Evolutionary conservation across 2,329 filamentous ascomycete species (phyloP), one percentile per base, ranked within the genome.

Genomic region (Geosmithia flava): DNA sequence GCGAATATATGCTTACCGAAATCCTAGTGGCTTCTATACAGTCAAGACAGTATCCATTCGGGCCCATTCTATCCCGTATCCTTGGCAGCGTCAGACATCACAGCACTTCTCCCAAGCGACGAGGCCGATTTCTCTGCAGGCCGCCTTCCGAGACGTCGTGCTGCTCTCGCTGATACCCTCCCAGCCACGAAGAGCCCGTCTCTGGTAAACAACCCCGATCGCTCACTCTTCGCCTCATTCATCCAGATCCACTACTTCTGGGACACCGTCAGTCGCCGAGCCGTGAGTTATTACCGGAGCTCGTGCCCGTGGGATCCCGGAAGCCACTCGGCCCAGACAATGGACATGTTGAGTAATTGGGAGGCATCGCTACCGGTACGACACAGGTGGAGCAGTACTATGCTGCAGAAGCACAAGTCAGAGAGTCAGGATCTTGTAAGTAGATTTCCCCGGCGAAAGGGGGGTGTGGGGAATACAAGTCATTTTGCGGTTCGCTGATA

Each of bases 11-110:
- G 41, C 41, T 20, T 6, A 19, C 19, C 13, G 20, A 11, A 20
- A 19, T 19, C 17, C 47, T n/a, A 76, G 72, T 79, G 75, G 75
- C 78, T 78, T 73, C 56, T 79, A 33, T 71, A 78, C 55, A 77
- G 70, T 53, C 75, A 79, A 54, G 75, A 79, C 51, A 76, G 75
- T 52, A 63, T 79, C 20, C 72, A 77, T 51, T 76, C 73, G 1
- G 71, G 74, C 0, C 71, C 72, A 3, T 62, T 65, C 29, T 73
- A 72, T 11, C 74, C 75, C 2, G 65, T 75, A 2, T 72, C 73
- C 0, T 62, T 79, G 3, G 66, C 68, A 5, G 69, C 72, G 3
- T 65, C 67, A 33, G 75, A 79, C 50, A 78, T 79, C 42, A 77
- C 73, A 0, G 63, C 74, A 2, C 62, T 78, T 20, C 65, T 79